Evolutionary conservation across 1,284 basidiomycete genomes (phyloP), one percentile per base, ranked within the genome.

Genomic region (Cryptococcus hybrid): DNA sequence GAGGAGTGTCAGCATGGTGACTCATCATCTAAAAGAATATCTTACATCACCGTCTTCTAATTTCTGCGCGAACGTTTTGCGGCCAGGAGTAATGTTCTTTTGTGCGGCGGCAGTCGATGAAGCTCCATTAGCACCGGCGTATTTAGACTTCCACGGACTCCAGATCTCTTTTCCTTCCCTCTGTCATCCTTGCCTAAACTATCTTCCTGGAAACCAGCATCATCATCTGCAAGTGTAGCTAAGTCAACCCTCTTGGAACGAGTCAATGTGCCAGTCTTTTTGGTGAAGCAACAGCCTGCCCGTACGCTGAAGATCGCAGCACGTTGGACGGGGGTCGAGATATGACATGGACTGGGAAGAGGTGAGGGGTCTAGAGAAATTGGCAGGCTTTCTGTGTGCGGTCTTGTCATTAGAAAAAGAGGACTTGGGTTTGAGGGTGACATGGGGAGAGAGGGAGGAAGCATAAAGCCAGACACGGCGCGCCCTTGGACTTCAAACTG

Each of bases 101-200:
- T 18, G 51, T 18, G 49, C 50, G 7, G 55, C 60, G 24, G 60
- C 55, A 12, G 47, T 52, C 11, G 57, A 49, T 12, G 60, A 57
- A n/a, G 60, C 60, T 24, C 47, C 55, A 36, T 38, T 52, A 3
- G 56, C 42, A 36, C 48, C 54, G 35, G 60, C 52, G 53, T 62
- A 61, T 44, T 49, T 48, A 39, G 64, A 52, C 52, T 66, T 68
- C 72, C 70, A 72, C 2, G 72, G 72, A 60, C 69, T 71, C 72
- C 70, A 74, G 35, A 47, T 59, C 51, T 56, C 57, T 35, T 43
- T 11, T 55, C 55, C 45, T 51, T 46, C 15, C 53, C 58, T 47
- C 53, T 59, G 13, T 40, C 52, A 51, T 59, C 49, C 30, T 50
- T 55, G 13, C 37, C 35, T 36, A 12, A 50, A 35, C 56, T 51